Conservation (phyloP, 2,329 filamentous ascomycete genomes). For the Trichoderma brevicompactum region DNA sequence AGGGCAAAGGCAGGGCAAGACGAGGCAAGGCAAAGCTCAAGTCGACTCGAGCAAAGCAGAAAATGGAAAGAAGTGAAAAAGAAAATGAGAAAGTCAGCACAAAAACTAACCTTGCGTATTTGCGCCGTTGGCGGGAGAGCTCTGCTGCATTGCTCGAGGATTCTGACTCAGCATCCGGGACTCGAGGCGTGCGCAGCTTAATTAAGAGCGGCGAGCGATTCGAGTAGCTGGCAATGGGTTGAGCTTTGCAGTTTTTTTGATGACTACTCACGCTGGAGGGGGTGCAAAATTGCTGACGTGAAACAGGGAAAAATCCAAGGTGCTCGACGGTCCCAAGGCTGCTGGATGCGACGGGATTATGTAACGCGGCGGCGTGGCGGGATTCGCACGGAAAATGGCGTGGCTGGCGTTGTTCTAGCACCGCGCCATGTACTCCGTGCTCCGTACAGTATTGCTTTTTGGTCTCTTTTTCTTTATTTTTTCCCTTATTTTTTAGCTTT, state of each 20-base stretch:
- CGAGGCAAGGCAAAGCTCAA: background rate
- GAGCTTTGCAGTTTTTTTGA: conserved; percentile 25
- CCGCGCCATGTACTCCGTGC: conserved; percentile 9
- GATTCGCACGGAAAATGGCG: conserved; percentile 27
- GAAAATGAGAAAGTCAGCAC: background rate
- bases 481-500: background rate
- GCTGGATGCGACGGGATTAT: conserved; percentile 31
- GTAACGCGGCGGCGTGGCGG: conserved; percentile 28
- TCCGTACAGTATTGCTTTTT: background rate
- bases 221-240: background rate
- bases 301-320: conserved; percentile 25
- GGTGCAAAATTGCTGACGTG: conserved; percentile 28
- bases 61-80: background rate
- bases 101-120: conserved; percentile 30
- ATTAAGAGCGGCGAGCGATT: conserved; percentile 7
- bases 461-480: background rate
- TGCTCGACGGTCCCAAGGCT: background rate
- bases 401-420: conserved; percentile 20
- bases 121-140: conserved; percentile 30
- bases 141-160: conserved; percentile 31
- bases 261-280: conserved; percentile 26
- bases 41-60: background rate
- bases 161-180: conserved; percentile 31
- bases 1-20: background rate
- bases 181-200: conserved; percentile 5